Evolutionary conservation across 177 flowering plant species (phyloP).

Genomic region (Tripterygium wilfordii): DNA sequence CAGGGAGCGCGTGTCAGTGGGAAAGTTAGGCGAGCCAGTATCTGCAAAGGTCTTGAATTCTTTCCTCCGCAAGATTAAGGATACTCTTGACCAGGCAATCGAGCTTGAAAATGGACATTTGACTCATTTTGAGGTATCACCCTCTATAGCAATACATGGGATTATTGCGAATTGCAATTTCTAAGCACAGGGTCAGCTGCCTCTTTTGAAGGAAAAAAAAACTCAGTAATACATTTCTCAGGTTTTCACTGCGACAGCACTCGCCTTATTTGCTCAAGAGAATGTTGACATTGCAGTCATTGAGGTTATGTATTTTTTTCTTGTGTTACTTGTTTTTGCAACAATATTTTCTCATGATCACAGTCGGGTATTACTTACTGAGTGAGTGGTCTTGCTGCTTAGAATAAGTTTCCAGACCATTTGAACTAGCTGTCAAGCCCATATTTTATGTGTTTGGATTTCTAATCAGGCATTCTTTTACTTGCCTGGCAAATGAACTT

Average conservation of each 20-base stretch:
- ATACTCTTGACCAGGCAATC: constrained; percentile 51
- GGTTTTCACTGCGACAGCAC: constrained; percentile 90
- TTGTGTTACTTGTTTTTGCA: not conserved
- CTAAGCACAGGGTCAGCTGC: no score
- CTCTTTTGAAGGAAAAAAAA: not conserved
- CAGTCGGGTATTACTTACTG: no score
- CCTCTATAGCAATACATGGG: not conserved
- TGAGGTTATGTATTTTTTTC: constrained; percentile 48
- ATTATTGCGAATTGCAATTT: not conserved
- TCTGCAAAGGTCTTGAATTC: constrained; percentile 42
- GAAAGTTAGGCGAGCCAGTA: constrained; percentile 56
- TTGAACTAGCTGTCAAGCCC: no score
- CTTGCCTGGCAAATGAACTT: no score
- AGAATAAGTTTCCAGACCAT: no score
- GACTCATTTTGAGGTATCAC: constrained; percentile 88
- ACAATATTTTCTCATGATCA: not conserved
- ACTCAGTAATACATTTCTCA: constrained; percentile 19
- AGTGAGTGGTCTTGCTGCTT: no score
- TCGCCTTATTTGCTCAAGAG: constrained; percentile 68
- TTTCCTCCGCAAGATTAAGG: constrained; percentile 43
- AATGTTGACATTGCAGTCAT: constrained; percentile 82
- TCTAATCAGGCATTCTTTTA: not conserved
- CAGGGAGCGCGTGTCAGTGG: constrained; percentile 80
- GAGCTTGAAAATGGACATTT: constrained; percentile 55
- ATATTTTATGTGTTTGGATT: not conserved